Base-by-base conservation (phyloP, 140 eudicot species). In the Bidens hawaiensis region DNA sequence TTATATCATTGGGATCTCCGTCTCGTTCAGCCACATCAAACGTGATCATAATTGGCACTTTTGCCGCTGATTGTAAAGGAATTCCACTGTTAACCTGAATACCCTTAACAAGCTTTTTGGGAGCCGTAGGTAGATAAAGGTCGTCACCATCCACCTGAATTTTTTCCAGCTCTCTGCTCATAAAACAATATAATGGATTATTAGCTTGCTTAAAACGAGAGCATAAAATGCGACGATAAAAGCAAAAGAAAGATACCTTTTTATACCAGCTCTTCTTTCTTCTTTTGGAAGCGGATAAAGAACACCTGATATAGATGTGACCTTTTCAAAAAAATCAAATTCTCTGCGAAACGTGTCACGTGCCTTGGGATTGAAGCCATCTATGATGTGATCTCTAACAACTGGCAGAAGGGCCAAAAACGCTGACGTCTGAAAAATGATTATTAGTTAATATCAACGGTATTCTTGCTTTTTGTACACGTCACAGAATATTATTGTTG, bases 31-130 rank as follows among this genome's bases (percentile, higher is more conserved):
- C 96, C 71, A 93, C 99, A 68, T 93, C 84, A 75, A 93, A 93
- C 53, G 99, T 93, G 78, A 93, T 93, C 99, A 93, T 93, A 68
- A 93, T 93, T 48, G 99, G 99, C 74, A 93, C 99, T 77, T 93
- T 93, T 54, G 99, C 99, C 14, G 99, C 99, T 64, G 99, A 93
- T 31, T 93, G 99, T 71, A 93, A 81, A 13, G 99, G 95, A 63
- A 93, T 88, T 72, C 99, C 99, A 72, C 99, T 93, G 59, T 93
- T 85, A 45, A 93, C 89, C 77, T 79, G 95, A 76, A 93, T 88
- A 60, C 99, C 96, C 81, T 81, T 85, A 40, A 93, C 99, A 73
- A 88, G 83, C 75, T 93, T 93, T 69, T 68, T 83, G 47, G 93
- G 84, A 64, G 99, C 96, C 50, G 99, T 93, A 53, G 99, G 99